Base-by-base conservation (phyloP, 1,284 basidiomycete genomes). In the Paramarasmius palmivorus region DNA sequence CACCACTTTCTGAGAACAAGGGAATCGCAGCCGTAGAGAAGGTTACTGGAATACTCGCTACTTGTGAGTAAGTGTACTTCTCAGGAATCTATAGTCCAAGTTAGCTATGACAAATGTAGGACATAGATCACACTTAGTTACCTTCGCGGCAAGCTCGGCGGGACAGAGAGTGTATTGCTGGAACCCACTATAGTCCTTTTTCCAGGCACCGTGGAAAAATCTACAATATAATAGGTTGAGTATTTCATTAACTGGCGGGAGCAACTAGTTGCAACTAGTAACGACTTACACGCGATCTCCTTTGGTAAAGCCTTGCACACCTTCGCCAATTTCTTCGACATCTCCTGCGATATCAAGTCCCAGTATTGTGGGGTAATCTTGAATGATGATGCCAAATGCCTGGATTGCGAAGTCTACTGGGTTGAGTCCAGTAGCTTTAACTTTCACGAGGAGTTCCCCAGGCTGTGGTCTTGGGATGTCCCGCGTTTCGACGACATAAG, bases 271-370 rank as follows among this genome's bases (percentile, higher is more conserved):
- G n/a, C n/a, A n/a, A n/a, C n/a, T n/a, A n/a, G n/a, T n/a, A n/a
- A n/a, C n/a, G n/a, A 25, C 76, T 61, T 64, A 81, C 80, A 87
- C 79, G 62, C 75, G 72, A 62, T 88, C 83, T 2, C 85, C 84
- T 32, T 77, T 73, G 45, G 71, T 67, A 61, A 84, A 73, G 36
- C 68, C 65, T 1, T 69, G 68, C n/a, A 85, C 81, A 1, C 72
- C 77, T 40, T 71, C 70, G 5, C 84, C 84, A 36, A 86, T 64
- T 46, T 73, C 70, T 22, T 76, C 76, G 20, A 88, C 77, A 2
- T 74, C 68, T 12, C 87, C 86, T 23, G 78, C 75, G 44, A 75
- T 77, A 60, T 89, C 86, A 17, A 68, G 73, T 3, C 87, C 86
- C 8, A 83, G 65, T 4, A 80, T 66, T 7, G 73, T 69, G 5